Conservation (phyloP, 2,329 filamentous ascomycete genomes). For the Metarhizium guizhouense region DNA sequence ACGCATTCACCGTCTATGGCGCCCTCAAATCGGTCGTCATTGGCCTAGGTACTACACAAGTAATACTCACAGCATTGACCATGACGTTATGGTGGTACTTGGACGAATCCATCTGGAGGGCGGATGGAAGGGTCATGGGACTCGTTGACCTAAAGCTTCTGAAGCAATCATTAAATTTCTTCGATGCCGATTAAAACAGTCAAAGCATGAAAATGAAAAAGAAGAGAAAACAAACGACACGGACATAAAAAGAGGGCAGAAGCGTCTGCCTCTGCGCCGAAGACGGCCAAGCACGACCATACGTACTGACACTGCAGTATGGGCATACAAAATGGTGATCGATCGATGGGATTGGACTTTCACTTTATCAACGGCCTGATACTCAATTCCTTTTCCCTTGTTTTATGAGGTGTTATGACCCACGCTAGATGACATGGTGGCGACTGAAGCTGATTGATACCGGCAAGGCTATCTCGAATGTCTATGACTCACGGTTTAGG, state of each 20-base stretch:
- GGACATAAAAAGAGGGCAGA: no score
- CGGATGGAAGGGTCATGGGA: constrained; percentile 39
- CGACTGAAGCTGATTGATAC: not conserved
- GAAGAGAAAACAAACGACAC: not conserved
- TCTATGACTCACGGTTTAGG: not conserved
- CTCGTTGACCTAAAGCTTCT: constrained; percentile 35
- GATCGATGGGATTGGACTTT: not conserved
- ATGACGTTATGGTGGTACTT: constrained; percentile 31
- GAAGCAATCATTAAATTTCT: constrained; percentile 35
- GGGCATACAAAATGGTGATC: not conserved
- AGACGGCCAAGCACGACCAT: not conserved
- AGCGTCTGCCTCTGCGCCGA: no score
- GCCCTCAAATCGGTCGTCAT: constrained; percentile 30
- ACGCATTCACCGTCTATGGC: constrained; percentile 21
- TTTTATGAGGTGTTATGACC: not conserved
- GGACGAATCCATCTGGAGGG: constrained; percentile 30
- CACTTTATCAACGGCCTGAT: not conserved
- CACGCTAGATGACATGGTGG: not conserved
- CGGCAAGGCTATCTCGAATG: not conserved
- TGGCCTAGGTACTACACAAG: constrained; percentile 32
- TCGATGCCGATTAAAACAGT: constrained; percentile 28
- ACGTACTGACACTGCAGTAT: not conserved
- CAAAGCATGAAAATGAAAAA: not conserved
- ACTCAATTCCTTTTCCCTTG: not conserved
- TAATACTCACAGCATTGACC: constrained; percentile 25